These are phyloP conservation scores for Pseudogymnoascus sp. DNA, from an alignment of 2,329 filamentous ascomycete species.

Conservation along the genomic window DNA sequence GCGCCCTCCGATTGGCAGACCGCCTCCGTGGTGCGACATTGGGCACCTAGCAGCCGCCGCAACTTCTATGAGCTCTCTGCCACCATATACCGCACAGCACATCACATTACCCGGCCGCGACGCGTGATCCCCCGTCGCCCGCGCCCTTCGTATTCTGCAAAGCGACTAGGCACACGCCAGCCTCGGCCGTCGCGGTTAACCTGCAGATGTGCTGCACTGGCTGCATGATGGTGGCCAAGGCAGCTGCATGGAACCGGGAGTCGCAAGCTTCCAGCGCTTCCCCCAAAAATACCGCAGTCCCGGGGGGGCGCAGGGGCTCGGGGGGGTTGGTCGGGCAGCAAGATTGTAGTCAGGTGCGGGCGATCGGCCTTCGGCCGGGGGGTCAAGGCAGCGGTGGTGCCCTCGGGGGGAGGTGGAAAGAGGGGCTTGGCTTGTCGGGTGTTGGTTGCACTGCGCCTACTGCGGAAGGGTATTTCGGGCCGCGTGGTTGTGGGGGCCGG, in stretches of 20 bases:
- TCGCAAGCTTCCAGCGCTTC: constrained; percentile 5
- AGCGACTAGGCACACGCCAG: background rate
- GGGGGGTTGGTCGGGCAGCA: constrained; percentile 2
- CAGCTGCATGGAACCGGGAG: background rate
- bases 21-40: background rate
- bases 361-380: constrained; percentile 3
- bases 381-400: background rate
- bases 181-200: background rate
- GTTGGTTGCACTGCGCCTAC: background rate
- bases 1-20: constrained; percentile 5
- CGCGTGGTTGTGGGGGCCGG: constrained; percentile 1
- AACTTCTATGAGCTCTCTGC: background rate
- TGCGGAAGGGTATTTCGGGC: constrained; percentile 3
- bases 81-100: background rate
- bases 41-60: background rate
- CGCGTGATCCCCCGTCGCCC: background rate
- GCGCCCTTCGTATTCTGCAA: background rate
- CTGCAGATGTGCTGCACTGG: background rate
- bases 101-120: constrained; percentile 1
- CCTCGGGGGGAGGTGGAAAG: background rate
- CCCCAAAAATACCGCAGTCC: background rate
- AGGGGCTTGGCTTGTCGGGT: background rate
- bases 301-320: background rate
- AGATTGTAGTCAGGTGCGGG: background rate
- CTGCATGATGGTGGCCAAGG: background rate